phyloP scores from a whole-genome alignment of 2,329 filamentous ascomycete genomes.

The Exophiala xenobiotica region DNA sequence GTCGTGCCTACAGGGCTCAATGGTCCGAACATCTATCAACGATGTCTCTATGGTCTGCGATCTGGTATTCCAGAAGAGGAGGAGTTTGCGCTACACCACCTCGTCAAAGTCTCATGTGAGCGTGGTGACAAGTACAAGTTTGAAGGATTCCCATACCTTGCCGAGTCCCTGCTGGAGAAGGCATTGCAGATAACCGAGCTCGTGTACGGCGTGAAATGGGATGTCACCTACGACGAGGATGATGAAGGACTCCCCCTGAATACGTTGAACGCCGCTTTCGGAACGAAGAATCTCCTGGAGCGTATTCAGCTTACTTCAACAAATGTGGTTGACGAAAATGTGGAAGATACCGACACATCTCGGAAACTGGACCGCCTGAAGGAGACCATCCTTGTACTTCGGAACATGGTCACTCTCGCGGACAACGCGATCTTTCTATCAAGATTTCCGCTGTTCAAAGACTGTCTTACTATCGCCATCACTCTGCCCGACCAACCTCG shows the following conservation, averaged over 20 bases:
- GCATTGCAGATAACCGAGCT: constrained; percentile 73
- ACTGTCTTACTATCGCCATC: constrained; percentile 78
- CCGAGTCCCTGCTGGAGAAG: constrained; percentile 84
- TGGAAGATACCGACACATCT: constrained; percentile 49
- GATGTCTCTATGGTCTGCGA: constrained; percentile 78
- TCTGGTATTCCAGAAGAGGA: constrained; percentile 79
- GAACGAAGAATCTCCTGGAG: constrained; percentile 70
- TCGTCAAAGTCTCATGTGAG: constrained; percentile 94
- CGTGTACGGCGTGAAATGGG: constrained; percentile 82
- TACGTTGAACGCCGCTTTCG: constrained; percentile 63
- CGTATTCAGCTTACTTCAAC: constrained; percentile 65
- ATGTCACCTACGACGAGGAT: constrained; percentile 68
- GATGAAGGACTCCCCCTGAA: constrained; percentile 54
- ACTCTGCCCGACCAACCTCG: constrained; percentile 71
- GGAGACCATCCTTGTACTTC: constrained; percentile 81
- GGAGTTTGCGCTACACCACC: constrained; percentile 86
- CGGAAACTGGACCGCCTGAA: constrained; percentile 74
- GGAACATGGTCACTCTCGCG: constrained; percentile 92
- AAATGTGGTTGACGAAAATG: constrained; percentile 56
- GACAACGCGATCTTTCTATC: constrained; percentile 85
- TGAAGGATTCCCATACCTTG: constrained; percentile 82
- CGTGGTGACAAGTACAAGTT: constrained; percentile 95
- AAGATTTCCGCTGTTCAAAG: constrained; percentile 71
- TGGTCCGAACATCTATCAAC: constrained; percentile 86
- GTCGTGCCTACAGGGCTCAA: constrained; percentile 55